phyloP scores from a whole-genome alignment of 768 basidiomycete species.

The Dictyophora rubrovolvata region DNA sequence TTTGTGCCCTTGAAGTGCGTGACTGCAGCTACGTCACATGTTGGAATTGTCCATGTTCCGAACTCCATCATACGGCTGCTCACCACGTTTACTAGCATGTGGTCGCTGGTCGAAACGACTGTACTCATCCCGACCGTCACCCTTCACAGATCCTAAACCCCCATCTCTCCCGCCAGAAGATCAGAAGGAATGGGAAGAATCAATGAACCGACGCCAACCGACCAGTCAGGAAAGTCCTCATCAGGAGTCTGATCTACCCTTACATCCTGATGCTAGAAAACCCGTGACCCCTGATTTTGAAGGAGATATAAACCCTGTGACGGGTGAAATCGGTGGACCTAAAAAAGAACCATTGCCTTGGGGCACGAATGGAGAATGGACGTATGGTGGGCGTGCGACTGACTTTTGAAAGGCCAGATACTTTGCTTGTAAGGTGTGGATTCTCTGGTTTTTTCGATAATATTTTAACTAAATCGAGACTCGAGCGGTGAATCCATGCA shows the following conservation, averaged over 20 bases:
- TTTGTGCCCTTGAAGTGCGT: too few relatives aligned
- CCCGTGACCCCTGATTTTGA: slow-evolving; percentile 60
- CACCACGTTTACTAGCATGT: neutral
- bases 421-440: too few relatives aligned
- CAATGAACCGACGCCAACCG: slow-evolving; percentile 39
- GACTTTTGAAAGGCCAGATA: slow-evolving; percentile 45
- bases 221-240: slow-evolving; percentile 30
- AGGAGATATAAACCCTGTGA: slow-evolving; percentile 70
- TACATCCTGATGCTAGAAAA: slow-evolving; percentile 62
- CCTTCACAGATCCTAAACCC: slow-evolving; percentile 45
- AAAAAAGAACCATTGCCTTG: slow-evolving; percentile 78
- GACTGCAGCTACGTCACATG: too few relatives aligned
- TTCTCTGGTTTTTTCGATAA: too few relatives aligned
- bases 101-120: neutral
- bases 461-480: too few relatives aligned
- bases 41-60: neutral
- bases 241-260: slow-evolving; percentile 27
- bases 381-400: slow-evolving; percentile 79
- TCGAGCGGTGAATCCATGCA: too few relatives aligned
- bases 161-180: slow-evolving; percentile 64
- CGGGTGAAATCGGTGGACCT: slow-evolving; percentile 81
- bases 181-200: slow-evolving; percentile 83
- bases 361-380: slow-evolving; percentile 67
- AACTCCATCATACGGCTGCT: neutral
- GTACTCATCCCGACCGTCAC: neutral